Base-by-base conservation (phyloP, 305 asterid species). In the Ajuga reptans region DNA sequence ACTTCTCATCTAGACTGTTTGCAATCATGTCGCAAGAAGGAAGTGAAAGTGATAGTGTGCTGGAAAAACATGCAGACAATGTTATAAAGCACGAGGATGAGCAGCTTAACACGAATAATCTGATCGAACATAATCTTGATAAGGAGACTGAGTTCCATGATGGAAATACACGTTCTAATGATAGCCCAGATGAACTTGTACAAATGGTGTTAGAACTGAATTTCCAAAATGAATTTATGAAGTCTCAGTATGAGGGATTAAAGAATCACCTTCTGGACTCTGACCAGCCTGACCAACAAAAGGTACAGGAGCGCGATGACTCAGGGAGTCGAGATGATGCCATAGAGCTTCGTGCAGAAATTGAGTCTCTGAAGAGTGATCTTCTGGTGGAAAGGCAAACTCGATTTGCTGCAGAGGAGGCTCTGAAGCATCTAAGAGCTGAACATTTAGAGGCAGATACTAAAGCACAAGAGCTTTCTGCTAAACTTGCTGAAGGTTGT, bases 401-500 rank as follows among this genome's bases (percentile, higher is more conserved):
- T 72, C 78, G 93, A 52, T 75, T 45, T 66, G 96, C 97, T 78
- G 93, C 97, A 0, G 99, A 94, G 84, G 87, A 84, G 76, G 97
- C 99, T 61, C 77, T 94, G 77, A 84, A 84, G 84, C 97, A 91
- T 81, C 86, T 94, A 60, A 84, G 84, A 73, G 88, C 86, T 46
- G 80, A 69, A 55, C 87, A 86, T 68, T 81, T 74, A 4, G 99
- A 89, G 81, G 96, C 96, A 61, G 99, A 94, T 78, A 66, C 77
- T 8, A 91, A 78, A 76, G 85, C 83, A 73, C 90, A 83, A 82
- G 96, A 89, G 78, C 81, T 89, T 43, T 77, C 95, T 71, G 80
- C 84, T 71, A 81, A 83, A 82, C 90, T 91, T 72, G 83, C 89
- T 74, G 96, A 91, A 91, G 99, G 99, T 93, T 87, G 85, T 82